Evolutionary conservation across 2,329 filamentous ascomycete species (phyloP).

Genomic region (Thielaviopsis euricoi): DNA sequence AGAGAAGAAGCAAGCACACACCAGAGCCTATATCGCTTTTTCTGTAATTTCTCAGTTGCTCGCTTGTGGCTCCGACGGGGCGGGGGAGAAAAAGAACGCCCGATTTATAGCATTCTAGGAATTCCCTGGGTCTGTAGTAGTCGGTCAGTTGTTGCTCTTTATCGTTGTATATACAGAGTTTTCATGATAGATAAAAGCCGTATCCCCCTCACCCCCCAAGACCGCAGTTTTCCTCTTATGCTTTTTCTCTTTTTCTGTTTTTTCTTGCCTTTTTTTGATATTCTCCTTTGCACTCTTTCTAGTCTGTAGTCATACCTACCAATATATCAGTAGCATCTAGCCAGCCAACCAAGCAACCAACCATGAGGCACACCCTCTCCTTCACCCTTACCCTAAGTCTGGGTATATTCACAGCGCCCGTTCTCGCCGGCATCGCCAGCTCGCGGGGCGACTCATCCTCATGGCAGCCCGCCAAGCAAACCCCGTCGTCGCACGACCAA

Average conservation of each 20-base stretch:
- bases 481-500: slow-evolving; percentile 9
- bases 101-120: background rate
- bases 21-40: too few relatives aligned
- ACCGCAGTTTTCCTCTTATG: background rate
- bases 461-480: slow-evolving; percentile 19
- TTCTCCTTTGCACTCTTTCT: background rate
- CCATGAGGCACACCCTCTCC: background rate
- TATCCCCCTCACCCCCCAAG: too few relatives aligned
- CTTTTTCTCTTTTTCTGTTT: background rate
- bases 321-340: too few relatives aligned
- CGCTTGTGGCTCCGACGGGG: too few relatives aligned
- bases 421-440: slow-evolving; percentile 15
- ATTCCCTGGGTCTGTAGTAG: too few relatives aligned
- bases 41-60: too few relatives aligned
- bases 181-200: too few relatives aligned
- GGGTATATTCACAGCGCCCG: slow-evolving; percentile 7
- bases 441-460: slow-evolving; percentile 15
- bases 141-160: too few relatives aligned
- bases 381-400: background rate
- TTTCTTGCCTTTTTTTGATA: background rate
- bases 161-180: too few relatives aligned
- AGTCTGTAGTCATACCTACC: background rate
- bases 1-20: too few relatives aligned
- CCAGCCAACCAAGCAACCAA: background rate
- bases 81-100: background rate